phyloP scores from a whole-genome alignment of 108 stramenopile genomes.

The Cyclotella atomus region DNA sequence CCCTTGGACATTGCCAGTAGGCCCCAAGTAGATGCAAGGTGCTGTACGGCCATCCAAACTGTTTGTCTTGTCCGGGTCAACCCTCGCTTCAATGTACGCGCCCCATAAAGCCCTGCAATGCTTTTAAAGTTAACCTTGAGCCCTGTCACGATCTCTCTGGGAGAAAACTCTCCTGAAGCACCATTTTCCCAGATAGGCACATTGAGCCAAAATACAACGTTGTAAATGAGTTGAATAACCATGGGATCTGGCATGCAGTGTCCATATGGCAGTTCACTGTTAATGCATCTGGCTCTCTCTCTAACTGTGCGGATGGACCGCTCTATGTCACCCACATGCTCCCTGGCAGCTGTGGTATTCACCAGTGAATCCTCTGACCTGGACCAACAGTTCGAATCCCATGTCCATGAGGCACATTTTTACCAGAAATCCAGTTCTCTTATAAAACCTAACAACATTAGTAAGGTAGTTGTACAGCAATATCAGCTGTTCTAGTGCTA shows the following conservation, averaged over 20 bases:
- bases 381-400: slow-evolving; percentile 18
- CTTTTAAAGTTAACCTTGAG: slow-evolving; percentile 20
- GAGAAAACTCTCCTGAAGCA: slow-evolving; percentile 11
- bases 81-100: slow-evolving; percentile 30
- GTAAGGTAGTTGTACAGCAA: neutral
- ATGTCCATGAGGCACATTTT: slow-evolving; percentile 3
- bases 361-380: neutral
- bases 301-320: slow-evolving; percentile 17
- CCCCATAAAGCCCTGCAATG: slow-evolving; percentile 33
- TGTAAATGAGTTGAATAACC: slow-evolving; percentile 18
- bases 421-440: slow-evolving; percentile 15
- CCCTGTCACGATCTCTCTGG: slow-evolving; percentile 18
- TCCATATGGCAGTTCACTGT: slow-evolving; percentile 10
- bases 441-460: slow-evolving; percentile 6
- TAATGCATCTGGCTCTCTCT: neutral
- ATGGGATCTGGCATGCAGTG: neutral
- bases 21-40: slow-evolving; percentile 17
- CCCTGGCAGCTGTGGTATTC: slow-evolving; percentile 27
- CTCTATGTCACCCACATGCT: slow-evolving; percentile 35
- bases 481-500: slow-evolving; percentile 6
- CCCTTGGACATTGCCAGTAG: slow-evolving; percentile 32
- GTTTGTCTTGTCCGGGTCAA: slow-evolving; percentile 23
- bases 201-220: slow-evolving; percentile 21
- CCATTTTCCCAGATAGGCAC: slow-evolving; percentile 23
- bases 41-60: slow-evolving; percentile 3